A percentile compares a stretch with the other conserved stretches of the same genome.
Conservation (phyloP, 106 monocot genomes). For the Dendrobium huoshanense region DNA sequence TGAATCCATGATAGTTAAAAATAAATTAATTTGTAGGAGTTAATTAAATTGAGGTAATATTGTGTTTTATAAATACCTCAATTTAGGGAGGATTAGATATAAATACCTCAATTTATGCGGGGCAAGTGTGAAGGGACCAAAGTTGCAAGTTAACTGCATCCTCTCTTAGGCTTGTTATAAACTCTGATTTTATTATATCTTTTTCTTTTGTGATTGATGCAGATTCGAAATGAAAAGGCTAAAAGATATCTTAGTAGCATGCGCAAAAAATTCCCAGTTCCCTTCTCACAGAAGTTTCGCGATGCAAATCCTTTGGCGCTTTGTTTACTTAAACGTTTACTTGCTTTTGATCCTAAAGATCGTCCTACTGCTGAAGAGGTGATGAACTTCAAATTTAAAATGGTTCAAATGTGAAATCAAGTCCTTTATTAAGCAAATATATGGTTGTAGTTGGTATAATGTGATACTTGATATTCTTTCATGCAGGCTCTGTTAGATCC, state of each 20-base stretch:
- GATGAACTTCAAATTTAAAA: neutral
- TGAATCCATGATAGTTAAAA: no score
- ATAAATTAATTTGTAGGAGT: no score
- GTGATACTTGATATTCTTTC: neutral
- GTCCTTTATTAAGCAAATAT: neutral
- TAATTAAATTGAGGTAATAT: no score
- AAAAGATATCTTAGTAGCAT: constrained; percentile 60
- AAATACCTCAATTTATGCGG: no score
- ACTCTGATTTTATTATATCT: neutral
- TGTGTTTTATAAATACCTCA: no score
- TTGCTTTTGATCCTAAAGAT: constrained; percentile 79
- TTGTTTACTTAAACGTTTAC: constrained; percentile 44
- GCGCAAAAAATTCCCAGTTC: constrained; percentile 50
- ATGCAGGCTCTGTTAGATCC: constrained; percentile 59
- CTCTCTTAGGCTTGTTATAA: neutral
- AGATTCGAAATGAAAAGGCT: constrained; percentile 81
- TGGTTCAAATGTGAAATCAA: neutral
- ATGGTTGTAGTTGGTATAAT: neutral
- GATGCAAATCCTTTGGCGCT: constrained; percentile 58
- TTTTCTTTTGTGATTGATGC: constrained; percentile 10
- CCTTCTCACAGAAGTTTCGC: constrained; percentile 61
- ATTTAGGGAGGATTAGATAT: no score
- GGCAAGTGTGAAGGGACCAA: neutral
- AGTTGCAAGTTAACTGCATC: neutral
- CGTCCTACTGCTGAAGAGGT: constrained; percentile 74